These are phyloP conservation scores for Nakazawaea wickerhamii DNA, from an alignment of 805 yeast species.

Conservation along the genomic window DNA sequence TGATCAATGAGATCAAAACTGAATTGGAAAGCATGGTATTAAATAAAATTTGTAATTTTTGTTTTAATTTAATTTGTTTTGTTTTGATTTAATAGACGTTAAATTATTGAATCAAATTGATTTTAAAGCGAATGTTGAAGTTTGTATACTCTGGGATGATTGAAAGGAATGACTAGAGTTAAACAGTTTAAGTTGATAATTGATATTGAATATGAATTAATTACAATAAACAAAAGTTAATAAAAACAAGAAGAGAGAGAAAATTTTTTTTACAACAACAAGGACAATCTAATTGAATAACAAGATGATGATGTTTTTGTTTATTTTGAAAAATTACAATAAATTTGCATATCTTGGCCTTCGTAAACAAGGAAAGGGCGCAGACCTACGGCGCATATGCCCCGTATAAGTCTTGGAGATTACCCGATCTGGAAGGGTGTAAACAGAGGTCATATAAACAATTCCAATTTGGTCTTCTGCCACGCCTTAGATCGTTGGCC, in stretches of 20 bases:
- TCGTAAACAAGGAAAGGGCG: too few relatives aligned
- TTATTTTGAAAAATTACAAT: background rate
- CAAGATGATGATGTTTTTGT: background rate
- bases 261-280: too few relatives aligned
- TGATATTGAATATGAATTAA: background rate
- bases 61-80: background rate
- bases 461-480: too few relatives aligned
- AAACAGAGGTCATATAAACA: too few relatives aligned
- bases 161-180: slow-evolving; percentile 13
- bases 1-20: slow-evolving; percentile 16
- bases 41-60: background rate
- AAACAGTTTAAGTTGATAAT: slow-evolving; percentile 5
- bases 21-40: slow-evolving; percentile 23
- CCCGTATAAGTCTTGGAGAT: too few relatives aligned
- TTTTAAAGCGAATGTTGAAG: background rate
- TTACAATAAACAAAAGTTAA: too few relatives aligned
- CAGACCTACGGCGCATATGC: background rate
- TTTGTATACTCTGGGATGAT: background rate
- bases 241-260: too few relatives aligned
- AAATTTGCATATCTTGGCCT: too few relatives aligned
- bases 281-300: too few relatives aligned
- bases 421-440: background rate
- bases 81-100: slow-evolving; percentile 1
- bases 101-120: too few relatives aligned
- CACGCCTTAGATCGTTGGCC: too few relatives aligned